A percentile compares a stretch with the other conserved stretches of the same genome.
phyloP scores from a whole-genome alignment of 495 filamentous ascomycete species.

The Polyplosphaeria fusca region DNA sequence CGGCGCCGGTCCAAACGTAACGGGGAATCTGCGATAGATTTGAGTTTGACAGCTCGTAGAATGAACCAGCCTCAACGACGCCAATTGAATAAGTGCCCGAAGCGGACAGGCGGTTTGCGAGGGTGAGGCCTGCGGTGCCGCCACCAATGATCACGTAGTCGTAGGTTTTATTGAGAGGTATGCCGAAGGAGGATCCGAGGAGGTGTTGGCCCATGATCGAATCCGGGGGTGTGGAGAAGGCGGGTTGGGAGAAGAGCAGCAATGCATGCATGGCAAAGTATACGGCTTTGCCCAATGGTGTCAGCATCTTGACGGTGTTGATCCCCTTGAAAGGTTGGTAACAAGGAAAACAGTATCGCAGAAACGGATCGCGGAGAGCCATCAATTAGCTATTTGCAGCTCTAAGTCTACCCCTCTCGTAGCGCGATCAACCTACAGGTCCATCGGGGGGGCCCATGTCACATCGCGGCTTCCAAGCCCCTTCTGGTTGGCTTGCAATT shows the following conservation, averaged over 20 bases:
- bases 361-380: too few species aligned
- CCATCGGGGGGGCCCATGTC: too few species aligned
- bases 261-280: background rate
- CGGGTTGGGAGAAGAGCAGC: background rate
- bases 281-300: too few species aligned
- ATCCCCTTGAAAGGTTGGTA: too few species aligned
- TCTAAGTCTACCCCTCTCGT: too few species aligned
- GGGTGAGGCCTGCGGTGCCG: conserved; percentile 21
- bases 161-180: conserved; percentile 22
- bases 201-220: conserved; percentile 16
- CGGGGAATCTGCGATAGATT: conserved; percentile 16
- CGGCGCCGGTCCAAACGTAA: conserved; percentile 15
- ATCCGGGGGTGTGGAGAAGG: background rate
- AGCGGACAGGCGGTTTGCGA: conserved; percentile 21
- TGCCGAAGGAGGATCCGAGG: conserved; percentile 26
- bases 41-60: conserved; percentile 19
- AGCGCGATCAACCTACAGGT: too few species aligned
- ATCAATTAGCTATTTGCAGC: too few species aligned
- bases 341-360: too few species aligned
- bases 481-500: too few species aligned
- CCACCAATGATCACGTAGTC: conserved; percentile 32
- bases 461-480: too few species aligned
- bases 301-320: too few species aligned
- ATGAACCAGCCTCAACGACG: conserved; percentile 22
- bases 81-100: background rate